Evolutionary conservation across 2,329 filamentous ascomycete species (phyloP).

Genomic region (Verticillium alfalfae): DNA sequence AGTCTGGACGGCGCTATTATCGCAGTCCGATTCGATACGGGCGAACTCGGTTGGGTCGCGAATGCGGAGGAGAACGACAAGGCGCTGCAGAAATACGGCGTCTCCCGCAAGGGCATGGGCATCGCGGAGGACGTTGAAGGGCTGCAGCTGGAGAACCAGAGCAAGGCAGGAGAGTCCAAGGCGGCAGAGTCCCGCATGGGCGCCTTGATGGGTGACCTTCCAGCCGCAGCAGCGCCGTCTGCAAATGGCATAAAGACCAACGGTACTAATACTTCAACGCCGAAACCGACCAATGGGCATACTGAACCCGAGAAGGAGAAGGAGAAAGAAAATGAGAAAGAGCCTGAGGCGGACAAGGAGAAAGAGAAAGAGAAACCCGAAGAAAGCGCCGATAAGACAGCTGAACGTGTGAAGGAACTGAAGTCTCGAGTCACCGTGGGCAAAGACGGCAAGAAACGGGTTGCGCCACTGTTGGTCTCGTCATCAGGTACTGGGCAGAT

Average conservation of each 20-base stretch:
- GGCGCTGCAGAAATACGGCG: conserved; percentile 87
- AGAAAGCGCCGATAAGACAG: conserved; percentile 47
- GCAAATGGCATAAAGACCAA: conserved; percentile 45
- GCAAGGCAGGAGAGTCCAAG: conserved; percentile 83
- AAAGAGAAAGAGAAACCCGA: conserved; percentile 23
- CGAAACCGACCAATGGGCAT: conserved; percentile 34
- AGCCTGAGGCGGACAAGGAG: conserved; percentile 6
- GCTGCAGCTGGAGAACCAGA: conserved; percentile 79
- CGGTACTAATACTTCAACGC: conserved; percentile 22
- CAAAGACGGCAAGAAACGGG: conserved; percentile 94
- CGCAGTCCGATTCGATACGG: conserved; percentile 73
- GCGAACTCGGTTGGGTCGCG: conserved; percentile 86
- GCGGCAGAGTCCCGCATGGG: conserved; percentile 95
- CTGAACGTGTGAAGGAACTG: conserved; percentile 52
- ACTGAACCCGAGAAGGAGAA: conserved; percentile 22
- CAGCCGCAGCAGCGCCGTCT: conserved; percentile 45
- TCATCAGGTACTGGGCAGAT: conserved; percentile 83
- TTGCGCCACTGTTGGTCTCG: conserved; percentile 86
- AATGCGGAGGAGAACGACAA: conserved; percentile 86
- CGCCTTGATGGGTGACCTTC: conserved; percentile 87
- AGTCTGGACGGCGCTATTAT: conserved; percentile 88
- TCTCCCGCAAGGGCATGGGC: conserved; percentile 78
- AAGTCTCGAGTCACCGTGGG: conserved; percentile 92
- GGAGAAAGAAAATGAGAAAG: background rate
- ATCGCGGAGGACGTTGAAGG: conserved; percentile 91